Percentiles rank a stretch among this genome's conserved stretches.
phyloP scores from a whole-genome alignment of 148 eudicot species.

The Rhododendron ferrugineum region DNA sequence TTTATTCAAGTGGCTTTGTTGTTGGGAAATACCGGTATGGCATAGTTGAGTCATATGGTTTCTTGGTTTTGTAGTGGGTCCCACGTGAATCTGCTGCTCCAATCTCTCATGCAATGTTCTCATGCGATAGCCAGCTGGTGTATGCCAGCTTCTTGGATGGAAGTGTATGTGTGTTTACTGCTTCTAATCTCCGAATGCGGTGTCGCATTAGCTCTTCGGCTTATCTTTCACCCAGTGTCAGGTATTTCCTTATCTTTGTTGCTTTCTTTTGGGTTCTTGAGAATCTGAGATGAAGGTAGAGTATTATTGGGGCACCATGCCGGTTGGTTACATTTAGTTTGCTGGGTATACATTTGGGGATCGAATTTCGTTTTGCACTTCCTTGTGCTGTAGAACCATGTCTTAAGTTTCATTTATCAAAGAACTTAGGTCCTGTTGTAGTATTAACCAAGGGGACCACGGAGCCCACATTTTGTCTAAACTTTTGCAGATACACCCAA shows the following conservation, averaged over 20 bases:
- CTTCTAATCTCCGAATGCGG: conserved; percentile 62
- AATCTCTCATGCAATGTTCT: conserved; percentile 81
- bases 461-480: background rate
- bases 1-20: background rate
- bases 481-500: background rate
- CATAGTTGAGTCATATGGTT: conserved; percentile 10
- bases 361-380: background rate
- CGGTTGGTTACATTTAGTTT: background rate
- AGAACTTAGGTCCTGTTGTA: background rate
- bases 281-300: background rate
- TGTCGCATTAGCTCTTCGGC: conserved; percentile 76
- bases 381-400: background rate
- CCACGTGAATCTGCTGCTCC: conserved; percentile 69
- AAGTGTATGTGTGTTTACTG: conserved; percentile 66
- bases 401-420: background rate
- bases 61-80: conserved; percentile 54
- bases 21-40: background rate
- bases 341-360: background rate
- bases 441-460: background rate
- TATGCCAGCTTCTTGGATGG: conserved; percentile 85
- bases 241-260: conserved; percentile 28
- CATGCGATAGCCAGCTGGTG: conserved; percentile 82
- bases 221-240: conserved; percentile 57
- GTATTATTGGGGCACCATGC: background rate
- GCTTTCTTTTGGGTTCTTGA: background rate